Evolutionary conservation across 352 stramenopile species (phyloP).

Genomic region (Phytophthora pseudosyringae): DNA sequence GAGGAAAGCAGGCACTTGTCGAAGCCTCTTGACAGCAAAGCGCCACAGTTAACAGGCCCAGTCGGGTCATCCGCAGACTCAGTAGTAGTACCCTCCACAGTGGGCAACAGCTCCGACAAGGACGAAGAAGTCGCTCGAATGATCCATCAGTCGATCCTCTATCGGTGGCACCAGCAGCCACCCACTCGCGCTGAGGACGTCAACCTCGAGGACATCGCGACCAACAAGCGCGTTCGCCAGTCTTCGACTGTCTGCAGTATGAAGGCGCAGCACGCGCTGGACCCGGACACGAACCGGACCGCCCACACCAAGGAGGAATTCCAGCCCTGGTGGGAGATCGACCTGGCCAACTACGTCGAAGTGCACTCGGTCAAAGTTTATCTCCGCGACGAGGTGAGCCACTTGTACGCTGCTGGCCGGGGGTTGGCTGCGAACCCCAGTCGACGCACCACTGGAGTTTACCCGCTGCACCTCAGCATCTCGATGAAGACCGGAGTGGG

Average conservation of each 20-base stretch:
- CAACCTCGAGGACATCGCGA: constrained; percentile 44
- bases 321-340: constrained; percentile 66
- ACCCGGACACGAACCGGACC: constrained; percentile 32
- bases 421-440: constrained; percentile 15
- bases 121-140: constrained; percentile 35
- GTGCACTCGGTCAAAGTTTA: constrained; percentile 58
- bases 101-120: background rate
- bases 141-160: constrained; percentile 48
- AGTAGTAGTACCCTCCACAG: background rate
- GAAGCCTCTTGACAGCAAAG: background rate
- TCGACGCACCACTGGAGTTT: constrained; percentile 34
- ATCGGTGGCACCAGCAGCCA: constrained; percentile 39
- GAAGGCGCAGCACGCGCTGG: constrained; percentile 47
- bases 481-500: constrained; percentile 73
- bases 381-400: constrained; percentile 44
- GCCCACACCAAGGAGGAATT: constrained; percentile 57
- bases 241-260: constrained; percentile 52
- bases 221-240: constrained; percentile 49
- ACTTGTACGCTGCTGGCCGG: constrained; percentile 32
- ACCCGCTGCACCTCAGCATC: constrained; percentile 59
- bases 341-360: constrained; percentile 56
- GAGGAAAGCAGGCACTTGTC: constrained; percentile 31
- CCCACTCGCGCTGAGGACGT: constrained; percentile 3
- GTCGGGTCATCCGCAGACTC: background rate
- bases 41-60: background rate